Evolutionary conservation across 805 yeast species (phyloP).

Genomic region (Barnettozyma salicaria): DNA sequence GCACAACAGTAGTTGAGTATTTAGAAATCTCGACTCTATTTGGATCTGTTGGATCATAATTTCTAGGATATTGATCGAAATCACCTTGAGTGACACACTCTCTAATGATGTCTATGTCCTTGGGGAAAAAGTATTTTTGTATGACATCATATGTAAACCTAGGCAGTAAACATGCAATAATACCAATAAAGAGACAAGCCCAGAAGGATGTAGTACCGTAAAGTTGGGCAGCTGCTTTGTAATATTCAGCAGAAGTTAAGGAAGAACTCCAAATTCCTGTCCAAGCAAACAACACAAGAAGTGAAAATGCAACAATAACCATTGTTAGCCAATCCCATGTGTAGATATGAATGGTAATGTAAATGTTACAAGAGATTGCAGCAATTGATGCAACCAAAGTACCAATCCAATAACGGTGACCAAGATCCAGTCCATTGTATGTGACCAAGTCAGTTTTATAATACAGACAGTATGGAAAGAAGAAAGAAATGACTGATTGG

Average conservation of each 20-base stretch:
- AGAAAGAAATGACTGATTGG: slow-evolving; percentile 67
- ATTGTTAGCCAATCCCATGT: slow-evolving; percentile 78
- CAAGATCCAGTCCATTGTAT: slow-evolving; percentile 50
- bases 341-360: slow-evolving; percentile 59
- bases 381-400: slow-evolving; percentile 60
- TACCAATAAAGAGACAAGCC: slow-evolving; percentile 64
- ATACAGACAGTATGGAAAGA: slow-evolving; percentile 61
- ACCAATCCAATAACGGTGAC: slow-evolving; percentile 73
- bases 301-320: slow-evolving; percentile 50
- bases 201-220: slow-evolving; percentile 60
- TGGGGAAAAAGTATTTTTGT: slow-evolving; percentile 49
- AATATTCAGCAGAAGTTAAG: slow-evolving; percentile 49
- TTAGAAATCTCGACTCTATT: slow-evolving; percentile 47
- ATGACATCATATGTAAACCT: slow-evolving; percentile 56
- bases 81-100: slow-evolving; percentile 66
- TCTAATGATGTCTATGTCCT: slow-evolving; percentile 66
- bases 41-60: slow-evolving; percentile 80
- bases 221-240: slow-evolving; percentile 57
- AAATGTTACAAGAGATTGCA: slow-evolving; percentile 59
- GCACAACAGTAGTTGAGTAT: slow-evolving; percentile 32
- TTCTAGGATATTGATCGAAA: slow-evolving; percentile 55
- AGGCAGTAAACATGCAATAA: slow-evolving; percentile 58
- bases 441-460: slow-evolving; percentile 39
- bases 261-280: slow-evolving; percentile 73
- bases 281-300: slow-evolving; percentile 63